Conservation (phyloP, 2,329 filamentous ascomycete species). For the Aspergillus arachidicola region DNA sequence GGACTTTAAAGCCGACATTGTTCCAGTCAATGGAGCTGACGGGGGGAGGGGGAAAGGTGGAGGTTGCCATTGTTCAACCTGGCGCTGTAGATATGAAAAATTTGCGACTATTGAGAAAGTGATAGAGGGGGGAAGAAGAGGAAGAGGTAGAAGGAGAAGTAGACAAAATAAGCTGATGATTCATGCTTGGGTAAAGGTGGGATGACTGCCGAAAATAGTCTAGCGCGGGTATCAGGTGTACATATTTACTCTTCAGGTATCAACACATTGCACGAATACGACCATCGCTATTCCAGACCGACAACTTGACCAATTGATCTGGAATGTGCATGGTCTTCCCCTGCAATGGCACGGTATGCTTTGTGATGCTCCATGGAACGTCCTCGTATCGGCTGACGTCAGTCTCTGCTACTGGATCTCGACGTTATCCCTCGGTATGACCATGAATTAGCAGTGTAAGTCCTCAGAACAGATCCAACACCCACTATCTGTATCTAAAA, state of each 20-base stretch:
- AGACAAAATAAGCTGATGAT: neutral
- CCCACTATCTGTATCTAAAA: neutral
- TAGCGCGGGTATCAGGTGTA: neutral
- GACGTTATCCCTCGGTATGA: neutral
- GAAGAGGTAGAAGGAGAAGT: neutral
- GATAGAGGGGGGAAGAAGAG: neutral
- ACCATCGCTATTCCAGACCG: neutral
- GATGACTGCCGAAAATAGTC: neutral
- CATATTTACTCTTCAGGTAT: neutral
- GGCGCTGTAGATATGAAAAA: neutral
- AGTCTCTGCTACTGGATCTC: neutral
- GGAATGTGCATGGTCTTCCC: neutral
- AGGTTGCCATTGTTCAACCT: constrained; percentile 3
- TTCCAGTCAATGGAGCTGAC: constrained; percentile 68
- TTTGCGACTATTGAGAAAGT: neutral
- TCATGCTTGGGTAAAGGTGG: neutral
- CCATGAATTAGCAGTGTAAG: neutral
- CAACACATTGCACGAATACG: neutral
- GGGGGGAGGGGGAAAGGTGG: constrained; percentile 36
- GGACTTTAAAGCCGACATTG: constrained; percentile 88
- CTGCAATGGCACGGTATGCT: neutral
- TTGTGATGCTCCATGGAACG: neutral
- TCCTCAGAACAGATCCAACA: neutral
- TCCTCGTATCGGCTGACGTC: neutral
- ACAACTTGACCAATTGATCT: neutral